Base-by-base conservation (phyloP, 2,329 filamentous ascomycete genomes). In the Colletotrichum eremochloae region DNA sequence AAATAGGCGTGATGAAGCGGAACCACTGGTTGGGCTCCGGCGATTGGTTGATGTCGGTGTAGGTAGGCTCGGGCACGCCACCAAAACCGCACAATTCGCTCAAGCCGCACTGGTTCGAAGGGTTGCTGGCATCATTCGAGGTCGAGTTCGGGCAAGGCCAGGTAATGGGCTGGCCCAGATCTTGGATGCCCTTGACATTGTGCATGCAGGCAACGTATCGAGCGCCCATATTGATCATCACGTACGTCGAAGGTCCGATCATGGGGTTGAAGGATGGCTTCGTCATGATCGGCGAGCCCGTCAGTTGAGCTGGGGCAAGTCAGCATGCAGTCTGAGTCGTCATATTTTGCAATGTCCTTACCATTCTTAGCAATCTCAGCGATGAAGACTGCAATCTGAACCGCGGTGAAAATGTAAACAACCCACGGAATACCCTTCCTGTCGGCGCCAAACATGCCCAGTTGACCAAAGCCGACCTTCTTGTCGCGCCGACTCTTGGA, bases 151-250 rank as follows among this genome's bases (percentile, higher is more conserved):
- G 96, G 81, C 96, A 98, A 4, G 92, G 91, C 88, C 94, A 97
- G 38, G 79, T 80, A 65, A 92, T 86, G 4, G 79, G 76, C 1
- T 79, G 76, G 5, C 78, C 77, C 8, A 83, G 83, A 69, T 89
- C 86, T 77, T 92, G 91, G 46, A 95, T 86, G 58, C 86, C 88
- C 55, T 88, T 81, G 75, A 93, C 88, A 76, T 93, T 94, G 84
- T 96, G 95, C 96, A 99, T 99, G 82, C 96, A 99, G 8, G 95
- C 94, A 3, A 93, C 90, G 80, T 94, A 99, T 74, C 96, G 92
- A 52, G 95, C 94, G 71, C 96, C 96, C 94, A 99, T 97, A 82
- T 97, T 97, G 85, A 98, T 97, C 77, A 97, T 90, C 33, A 98
- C 90, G 76, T 94, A 94, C 1, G 92, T 89, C 6, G 95, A 97